Evolutionary conservation across 805 yeast species (phyloP).

Genomic region (Candida yuanshanica): DNA sequence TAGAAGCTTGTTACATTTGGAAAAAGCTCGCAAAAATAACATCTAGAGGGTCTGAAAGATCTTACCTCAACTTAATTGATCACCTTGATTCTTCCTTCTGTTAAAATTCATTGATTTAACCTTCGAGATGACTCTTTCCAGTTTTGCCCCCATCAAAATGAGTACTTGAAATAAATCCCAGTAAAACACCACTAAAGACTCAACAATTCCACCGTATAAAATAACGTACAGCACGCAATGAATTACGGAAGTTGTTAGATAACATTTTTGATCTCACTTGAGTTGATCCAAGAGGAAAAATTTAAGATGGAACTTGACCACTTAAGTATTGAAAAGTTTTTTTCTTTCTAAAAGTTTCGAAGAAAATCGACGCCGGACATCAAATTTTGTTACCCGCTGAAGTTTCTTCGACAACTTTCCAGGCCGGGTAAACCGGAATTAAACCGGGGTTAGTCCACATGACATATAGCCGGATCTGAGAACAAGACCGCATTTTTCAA

Average conservation of each 20-base stretch:
- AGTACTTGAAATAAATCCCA: neutral
- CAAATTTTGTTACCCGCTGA: too few species aligned
- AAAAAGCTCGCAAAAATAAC: too few species aligned
- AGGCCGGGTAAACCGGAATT: neutral
- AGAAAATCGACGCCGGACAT: neutral
- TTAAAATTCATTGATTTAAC: neutral
- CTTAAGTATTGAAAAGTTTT: neutral
- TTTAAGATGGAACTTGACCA: neutral
- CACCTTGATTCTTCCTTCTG: neutral
- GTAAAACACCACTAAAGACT: neutral
- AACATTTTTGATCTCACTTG: conserved; percentile 17
- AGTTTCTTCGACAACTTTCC: neutral
- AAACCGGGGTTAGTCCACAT: neutral
- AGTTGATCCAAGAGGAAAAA: neutral
- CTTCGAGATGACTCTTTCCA: neutral
- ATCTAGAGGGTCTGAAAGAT: too few species aligned
- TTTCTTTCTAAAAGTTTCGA: neutral
- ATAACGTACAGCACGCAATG: conserved; percentile 23
- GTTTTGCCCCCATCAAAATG: neutral
- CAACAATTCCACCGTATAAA: neutral
- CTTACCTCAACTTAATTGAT: neutral
- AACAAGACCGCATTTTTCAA: too few species aligned
- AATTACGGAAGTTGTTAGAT: conserved; percentile 22
- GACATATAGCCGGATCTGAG: too few species aligned
- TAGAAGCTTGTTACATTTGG: too few species aligned